These are phyloP conservation scores for Acanthamoeba royreba DNA, from an alignment of 208 protist genomes.

Conservation along the genomic window DNA sequence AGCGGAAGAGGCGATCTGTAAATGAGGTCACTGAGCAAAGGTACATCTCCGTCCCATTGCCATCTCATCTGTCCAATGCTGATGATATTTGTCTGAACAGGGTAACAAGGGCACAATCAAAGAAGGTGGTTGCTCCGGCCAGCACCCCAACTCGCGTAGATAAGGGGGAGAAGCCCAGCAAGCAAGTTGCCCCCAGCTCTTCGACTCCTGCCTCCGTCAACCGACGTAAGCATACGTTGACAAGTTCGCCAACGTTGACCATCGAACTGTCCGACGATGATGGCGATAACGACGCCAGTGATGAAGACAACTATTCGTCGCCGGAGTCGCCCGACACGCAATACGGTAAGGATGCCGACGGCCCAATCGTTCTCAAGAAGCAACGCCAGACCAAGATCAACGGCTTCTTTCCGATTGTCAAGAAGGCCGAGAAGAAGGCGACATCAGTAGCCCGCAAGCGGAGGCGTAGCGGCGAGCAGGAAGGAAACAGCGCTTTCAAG, in stretches of 20 bases:
- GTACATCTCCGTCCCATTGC: too few relatives aligned
- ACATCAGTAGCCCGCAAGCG: too few relatives aligned
- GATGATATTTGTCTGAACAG: too few relatives aligned
- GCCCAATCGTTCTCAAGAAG: neutral
- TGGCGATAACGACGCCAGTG: neutral
- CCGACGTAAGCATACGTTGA: too few relatives aligned
- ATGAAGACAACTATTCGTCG: neutral
- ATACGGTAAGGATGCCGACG: neutral
- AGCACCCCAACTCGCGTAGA: neutral
- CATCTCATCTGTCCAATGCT: too few relatives aligned
- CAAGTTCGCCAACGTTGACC: too few relatives aligned
- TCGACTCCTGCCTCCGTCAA: too few relatives aligned
- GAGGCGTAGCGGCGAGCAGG: neutral
- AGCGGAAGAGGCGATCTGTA: neutral
- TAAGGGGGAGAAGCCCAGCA: too few relatives aligned
- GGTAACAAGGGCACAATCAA: neutral
- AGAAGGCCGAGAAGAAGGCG: neutral
- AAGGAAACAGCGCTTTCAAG: too few relatives aligned
- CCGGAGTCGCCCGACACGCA: neutral
- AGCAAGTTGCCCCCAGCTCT: too few relatives aligned
- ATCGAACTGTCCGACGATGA: too few relatives aligned
- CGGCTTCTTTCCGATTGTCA: neutral
- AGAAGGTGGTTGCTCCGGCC: too few relatives aligned
- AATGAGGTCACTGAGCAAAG: neutral
- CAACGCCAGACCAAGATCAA: conserved; percentile 9